Conservation (phyloP, 2,329 filamentous ascomycete genomes). For the Colletotrichum falcatum region DNA sequence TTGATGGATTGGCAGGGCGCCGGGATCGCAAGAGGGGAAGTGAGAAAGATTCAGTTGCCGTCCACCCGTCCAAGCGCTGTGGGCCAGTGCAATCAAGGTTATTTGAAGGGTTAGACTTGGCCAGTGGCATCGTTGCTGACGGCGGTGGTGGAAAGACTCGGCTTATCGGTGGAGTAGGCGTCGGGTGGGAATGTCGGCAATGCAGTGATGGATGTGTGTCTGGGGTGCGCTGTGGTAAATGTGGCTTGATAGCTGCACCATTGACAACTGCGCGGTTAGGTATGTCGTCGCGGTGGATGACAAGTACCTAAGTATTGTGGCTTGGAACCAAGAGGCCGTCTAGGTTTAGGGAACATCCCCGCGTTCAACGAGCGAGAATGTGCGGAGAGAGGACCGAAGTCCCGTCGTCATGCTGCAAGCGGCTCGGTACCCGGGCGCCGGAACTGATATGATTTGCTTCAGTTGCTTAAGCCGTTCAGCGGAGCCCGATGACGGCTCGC, state of each 20-base stretch:
- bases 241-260: not conserved
- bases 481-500: conserved; percentile 12
- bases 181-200: conserved; percentile 25
- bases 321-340: not conserved
- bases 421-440: conserved; percentile 17
- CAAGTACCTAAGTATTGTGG: not conserved
- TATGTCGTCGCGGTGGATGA: not conserved
- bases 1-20: conserved; percentile 14
- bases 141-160: not conserved
- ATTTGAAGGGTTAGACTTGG: conserved; percentile 20
- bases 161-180: not conserved
- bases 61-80: conserved; percentile 24
- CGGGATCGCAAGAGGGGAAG: conserved; percentile 35
- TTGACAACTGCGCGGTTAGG: conserved; percentile 23
- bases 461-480: not conserved
- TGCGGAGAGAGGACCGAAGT: conserved; percentile 19
- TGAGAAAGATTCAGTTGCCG: conserved; percentile 1
- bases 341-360: conserved; percentile 20
- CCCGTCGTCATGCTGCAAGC: conserved; percentile 24
- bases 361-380: conserved; percentile 18
- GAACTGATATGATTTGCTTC: conserved; percentile 14
- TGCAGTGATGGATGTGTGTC: not conserved
- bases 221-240: not conserved
- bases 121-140: not conserved
- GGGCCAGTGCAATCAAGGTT: conserved; percentile 24